Conservation (phyloP, 2,329 filamentous ascomycete species). For the Scytalidium sp. region DNA sequence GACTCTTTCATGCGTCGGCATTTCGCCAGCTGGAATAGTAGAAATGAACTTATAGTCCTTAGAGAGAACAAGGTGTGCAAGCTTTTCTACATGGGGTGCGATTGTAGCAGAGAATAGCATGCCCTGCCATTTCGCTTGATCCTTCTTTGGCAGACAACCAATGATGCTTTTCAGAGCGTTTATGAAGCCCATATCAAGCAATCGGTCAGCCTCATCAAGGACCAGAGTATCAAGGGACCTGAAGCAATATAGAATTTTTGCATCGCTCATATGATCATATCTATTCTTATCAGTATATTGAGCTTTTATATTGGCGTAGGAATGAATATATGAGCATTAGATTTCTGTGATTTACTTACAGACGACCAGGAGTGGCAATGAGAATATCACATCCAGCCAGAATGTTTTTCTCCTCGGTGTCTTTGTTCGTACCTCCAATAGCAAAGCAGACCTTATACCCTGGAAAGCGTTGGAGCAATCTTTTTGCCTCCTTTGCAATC, state of each 20-base stretch:
- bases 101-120: constrained; percentile 96
- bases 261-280: constrained; percentile 67
- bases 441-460: constrained; percentile 62
- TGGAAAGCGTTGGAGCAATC: constrained; percentile 24
- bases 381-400: constrained; percentile 82
- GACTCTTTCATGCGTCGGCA: constrained; percentile 79
- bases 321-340: background rate
- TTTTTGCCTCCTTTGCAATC: constrained; percentile 72
- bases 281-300: constrained; percentile 18
- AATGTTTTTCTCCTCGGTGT: constrained; percentile 62
- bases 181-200: constrained; percentile 91
- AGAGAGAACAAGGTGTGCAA: constrained; percentile 77
- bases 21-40: constrained; percentile 79
- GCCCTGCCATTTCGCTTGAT: constrained; percentile 73
- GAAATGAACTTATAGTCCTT: constrained; percentile 83
- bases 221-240: constrained; percentile 82
- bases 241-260: constrained; percentile 31
- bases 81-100: constrained; percentile 73
- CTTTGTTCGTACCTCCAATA: constrained; percentile 89
- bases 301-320: background rate
- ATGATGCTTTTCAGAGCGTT: constrained; percentile 62
- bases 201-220: constrained; percentile 95
- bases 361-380: constrained; percentile 84
- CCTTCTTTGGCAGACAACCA: constrained; percentile 57
- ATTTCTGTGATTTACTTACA: constrained; percentile 33